Base-by-base conservation (phyloP, 2,329 filamentous ascomycete genomes). In the Cercospora sp. region DNA sequence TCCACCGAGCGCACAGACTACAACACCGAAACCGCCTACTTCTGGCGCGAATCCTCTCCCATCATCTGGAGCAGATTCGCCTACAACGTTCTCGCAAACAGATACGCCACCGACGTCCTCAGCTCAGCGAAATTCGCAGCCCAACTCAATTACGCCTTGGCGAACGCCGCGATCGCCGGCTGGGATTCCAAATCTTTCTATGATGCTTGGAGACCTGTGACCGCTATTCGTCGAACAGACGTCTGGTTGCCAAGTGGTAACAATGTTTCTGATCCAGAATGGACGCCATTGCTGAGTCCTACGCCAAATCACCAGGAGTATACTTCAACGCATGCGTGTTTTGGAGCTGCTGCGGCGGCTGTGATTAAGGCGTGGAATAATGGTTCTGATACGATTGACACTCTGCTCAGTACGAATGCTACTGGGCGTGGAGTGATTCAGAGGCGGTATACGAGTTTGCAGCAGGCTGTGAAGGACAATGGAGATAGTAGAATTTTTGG, bases 291-390 rank as follows among this genome's bases (percentile, higher is more conserved):
- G 9, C 66, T 77, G 13, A 69, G 63, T 24, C 68, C 68, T 8
- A 77, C 75, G 18, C 74, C 74, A 2, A 76, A 71, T 51, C 74
- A 77, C 51, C 73, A 73, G 28, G 75, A 77, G n/a, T 76, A 77
- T 37, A 67, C 72, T 13, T 74, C 73, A 7, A 76, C 75, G 5
- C 74, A 76, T 59, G 73, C 75, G 2, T 74, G 71, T 2, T 77
- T 76, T 61, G 74, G 75, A 16, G 73, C 69, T 4, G 74, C 75
- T 26, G 75, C 73, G 5, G 71, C 72, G 2, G 70, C 73, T n/a
- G 71, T 74, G 12, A 72, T 77, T 24, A 69, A 67, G 28, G 64
- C 68, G 16, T 75, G 69, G 65, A 74, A 73, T 28, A 72, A 71
- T 18, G 69, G 67, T 4, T 73, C 76, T 57, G 62, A 59, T 13